Evolutionary conservation across 768 basidiomycete species (phyloP).

Genomic region (Ephemerocybe angulata): DNA sequence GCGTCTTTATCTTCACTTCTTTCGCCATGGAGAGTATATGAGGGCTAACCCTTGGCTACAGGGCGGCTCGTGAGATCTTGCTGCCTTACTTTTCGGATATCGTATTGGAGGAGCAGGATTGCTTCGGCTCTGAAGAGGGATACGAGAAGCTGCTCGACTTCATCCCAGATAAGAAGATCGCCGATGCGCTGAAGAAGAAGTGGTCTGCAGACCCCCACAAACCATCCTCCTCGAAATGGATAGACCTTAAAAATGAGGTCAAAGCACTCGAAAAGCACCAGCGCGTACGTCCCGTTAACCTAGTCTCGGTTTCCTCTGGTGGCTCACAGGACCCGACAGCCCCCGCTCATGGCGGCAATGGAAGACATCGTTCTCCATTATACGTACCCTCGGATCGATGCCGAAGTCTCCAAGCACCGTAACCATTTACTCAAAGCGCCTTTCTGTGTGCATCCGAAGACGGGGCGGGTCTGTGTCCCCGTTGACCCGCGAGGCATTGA

Average conservation of each 20-base stretch:
- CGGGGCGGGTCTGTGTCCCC: constrained; percentile 93
- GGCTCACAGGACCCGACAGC: constrained; percentile 17
- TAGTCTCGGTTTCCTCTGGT: background rate
- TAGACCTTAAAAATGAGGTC: constrained; percentile 48
- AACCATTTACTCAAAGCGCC: constrained; percentile 98
- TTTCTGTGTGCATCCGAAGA: constrained; percentile 95
- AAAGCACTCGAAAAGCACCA: constrained; percentile 28
- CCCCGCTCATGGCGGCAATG: constrained; percentile 45
- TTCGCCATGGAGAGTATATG: background rate
- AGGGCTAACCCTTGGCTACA: constrained; percentile 15
- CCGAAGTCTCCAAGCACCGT: constrained; percentile 94
- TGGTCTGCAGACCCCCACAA: constrained; percentile 56
- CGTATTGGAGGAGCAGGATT: constrained; percentile 80
- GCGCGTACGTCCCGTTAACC: constrained; percentile 26
- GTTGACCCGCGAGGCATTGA: constrained; percentile 74
- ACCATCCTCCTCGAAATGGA: constrained; percentile 73
- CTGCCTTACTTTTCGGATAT: constrained; percentile 57
- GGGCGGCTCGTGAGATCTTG: constrained; percentile 48
- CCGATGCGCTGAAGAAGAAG: constrained; percentile 44
- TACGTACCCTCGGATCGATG: constrained; percentile 94
- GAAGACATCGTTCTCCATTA: constrained; percentile 91
- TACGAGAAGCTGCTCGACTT: constrained; percentile 72
- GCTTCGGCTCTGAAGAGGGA: constrained; percentile 66
- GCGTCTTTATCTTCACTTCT: constrained; percentile 25
- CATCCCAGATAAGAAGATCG: constrained; percentile 60